phyloP scores from a whole-genome alignment of 176 grass and related monocot species.

The Aegilops tauschii region DNA sequence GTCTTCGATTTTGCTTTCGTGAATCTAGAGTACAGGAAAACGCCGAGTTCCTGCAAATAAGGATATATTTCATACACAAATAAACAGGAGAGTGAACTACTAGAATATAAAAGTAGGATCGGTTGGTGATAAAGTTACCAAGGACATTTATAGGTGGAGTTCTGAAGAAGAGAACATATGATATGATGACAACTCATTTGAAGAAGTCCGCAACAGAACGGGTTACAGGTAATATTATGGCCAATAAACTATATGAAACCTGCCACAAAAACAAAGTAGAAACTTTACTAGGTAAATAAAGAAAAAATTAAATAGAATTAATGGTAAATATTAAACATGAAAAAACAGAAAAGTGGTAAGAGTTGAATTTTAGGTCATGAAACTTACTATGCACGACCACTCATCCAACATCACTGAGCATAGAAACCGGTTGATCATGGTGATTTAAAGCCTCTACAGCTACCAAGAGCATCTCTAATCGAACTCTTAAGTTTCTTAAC shows the following conservation, averaged over 20 bases:
- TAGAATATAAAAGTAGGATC: background rate
- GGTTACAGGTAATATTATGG: constrained; percentile 65
- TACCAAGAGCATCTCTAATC: background rate
- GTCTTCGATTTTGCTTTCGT: constrained; percentile 39
- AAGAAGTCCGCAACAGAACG: constrained; percentile 85
- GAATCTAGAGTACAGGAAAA: constrained; percentile 54
- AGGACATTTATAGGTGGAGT: constrained; percentile 71
- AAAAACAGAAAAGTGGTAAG: background rate
- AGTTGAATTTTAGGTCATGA: background rate
- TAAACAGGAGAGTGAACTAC: background rate
- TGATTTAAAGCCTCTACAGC: background rate
- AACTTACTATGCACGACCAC: background rate
- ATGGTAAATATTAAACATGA: background rate
- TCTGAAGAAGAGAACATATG: constrained; percentile 76
- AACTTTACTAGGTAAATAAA: background rate
- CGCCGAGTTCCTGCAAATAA: constrained; percentile 46
- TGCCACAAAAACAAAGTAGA: constrained; percentile 21
- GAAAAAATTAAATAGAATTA: background rate
- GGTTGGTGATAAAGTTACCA: constrained; percentile 35
- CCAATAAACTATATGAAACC: constrained; percentile 83
- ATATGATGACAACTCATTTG: constrained; percentile 75
- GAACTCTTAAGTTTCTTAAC: too few relatives aligned
- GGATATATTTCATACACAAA: background rate
- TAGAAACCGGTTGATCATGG: background rate
- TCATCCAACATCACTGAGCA: background rate